These are phyloP conservation scores for Thelonectria discophora DNA, from an alignment of 2,329 filamentous ascomycete genomes.

Conservation along the genomic window DNA sequence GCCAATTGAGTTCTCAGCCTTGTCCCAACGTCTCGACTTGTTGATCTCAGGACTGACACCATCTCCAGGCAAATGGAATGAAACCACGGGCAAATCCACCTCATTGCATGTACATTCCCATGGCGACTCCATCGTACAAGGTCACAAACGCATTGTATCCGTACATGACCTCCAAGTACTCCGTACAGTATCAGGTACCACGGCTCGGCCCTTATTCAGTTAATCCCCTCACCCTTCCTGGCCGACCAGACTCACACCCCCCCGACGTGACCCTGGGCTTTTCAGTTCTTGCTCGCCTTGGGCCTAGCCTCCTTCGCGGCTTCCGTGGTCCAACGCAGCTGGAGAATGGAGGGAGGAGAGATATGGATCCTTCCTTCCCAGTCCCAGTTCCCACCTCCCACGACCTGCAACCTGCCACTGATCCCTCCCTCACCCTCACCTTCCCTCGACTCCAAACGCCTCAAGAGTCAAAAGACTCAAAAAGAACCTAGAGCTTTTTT, in stretches of 20 bases:
- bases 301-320: constrained; percentile 21
- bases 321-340: constrained; percentile 1
- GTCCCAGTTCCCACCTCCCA: constrained; percentile 1
- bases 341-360: neutral
- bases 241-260: neutral
- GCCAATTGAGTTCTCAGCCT: constrained; percentile 1
- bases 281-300: constrained; percentile 21
- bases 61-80: constrained; percentile 8
- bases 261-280: constrained; percentile 10
- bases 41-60: neutral
- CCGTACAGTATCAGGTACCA: constrained; percentile 20
- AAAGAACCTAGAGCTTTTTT: constrained; percentile 31
- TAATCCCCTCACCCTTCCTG: constrained; percentile 24
- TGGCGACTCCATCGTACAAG: constrained; percentile 23
- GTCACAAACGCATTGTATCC: neutral
- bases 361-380: constrained; percentile 17
- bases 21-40: neutral
- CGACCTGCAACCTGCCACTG: neutral
- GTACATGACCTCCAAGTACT: constrained; percentile 17
- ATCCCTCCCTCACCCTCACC: neutral
- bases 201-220: constrained; percentile 14
- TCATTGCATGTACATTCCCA: constrained; percentile 9
- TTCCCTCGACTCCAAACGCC: constrained; percentile 14
- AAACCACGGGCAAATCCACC: constrained; percentile 16
- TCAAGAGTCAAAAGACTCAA: too few relatives aligned